These are phyloP conservation scores for Rhexocercosporidium sp. DNA, from an alignment of 2,329 filamentous ascomycete species.

Conservation along the genomic window DNA sequence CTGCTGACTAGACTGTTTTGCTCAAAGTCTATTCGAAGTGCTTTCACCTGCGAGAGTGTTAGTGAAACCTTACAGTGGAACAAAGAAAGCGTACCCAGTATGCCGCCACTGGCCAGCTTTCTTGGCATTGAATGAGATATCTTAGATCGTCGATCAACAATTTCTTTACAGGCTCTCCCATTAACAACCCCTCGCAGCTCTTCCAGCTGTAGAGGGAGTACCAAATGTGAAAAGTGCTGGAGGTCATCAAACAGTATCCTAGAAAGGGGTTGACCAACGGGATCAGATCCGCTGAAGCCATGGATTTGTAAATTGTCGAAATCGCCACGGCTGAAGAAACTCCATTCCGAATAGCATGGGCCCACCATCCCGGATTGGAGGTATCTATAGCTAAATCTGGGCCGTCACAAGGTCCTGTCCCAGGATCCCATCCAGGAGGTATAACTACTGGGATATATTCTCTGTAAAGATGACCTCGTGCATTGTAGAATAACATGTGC, in stretches of 20 bases:
- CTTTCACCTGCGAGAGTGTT: background rate
- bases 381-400: background rate
- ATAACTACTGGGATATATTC: constrained; percentile 15
- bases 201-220: constrained; percentile 8
- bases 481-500: constrained; percentile 13
- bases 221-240: constrained; percentile 17
- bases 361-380: constrained; percentile 7
- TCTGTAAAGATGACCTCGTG: constrained; percentile 8
- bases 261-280: constrained; percentile 7
- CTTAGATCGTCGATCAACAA: constrained; percentile 9
- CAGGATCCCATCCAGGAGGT: constrained; percentile 9
- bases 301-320: constrained; percentile 11
- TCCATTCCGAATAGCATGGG: constrained; percentile 1
- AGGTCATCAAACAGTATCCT: constrained; percentile 11
- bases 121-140: constrained; percentile 11
- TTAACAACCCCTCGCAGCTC: constrained; percentile 9
- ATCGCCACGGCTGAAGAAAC: constrained; percentile 6
- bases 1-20: constrained; percentile 14
- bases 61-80: background rate
- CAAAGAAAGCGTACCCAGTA: constrained; percentile 1
- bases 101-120: constrained; percentile 15
- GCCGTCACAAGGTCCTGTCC: constrained; percentile 13
- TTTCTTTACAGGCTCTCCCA: constrained; percentile 11
- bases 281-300: constrained; percentile 6
- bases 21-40: constrained; percentile 11